Conservation (phyloP, 2,329 filamentous ascomycete species). For the Trichocomaceae sp. region DNA sequence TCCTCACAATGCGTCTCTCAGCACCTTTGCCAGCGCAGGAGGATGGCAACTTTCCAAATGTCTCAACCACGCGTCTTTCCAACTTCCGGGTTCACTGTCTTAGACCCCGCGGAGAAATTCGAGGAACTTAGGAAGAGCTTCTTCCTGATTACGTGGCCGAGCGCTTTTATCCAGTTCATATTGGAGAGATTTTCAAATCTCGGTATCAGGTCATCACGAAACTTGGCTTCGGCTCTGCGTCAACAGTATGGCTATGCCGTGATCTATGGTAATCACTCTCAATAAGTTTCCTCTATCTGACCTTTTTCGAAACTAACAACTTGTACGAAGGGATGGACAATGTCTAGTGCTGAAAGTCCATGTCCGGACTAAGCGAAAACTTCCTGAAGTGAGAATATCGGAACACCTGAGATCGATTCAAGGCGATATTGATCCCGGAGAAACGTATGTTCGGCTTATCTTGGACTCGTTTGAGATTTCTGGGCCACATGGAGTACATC, state of each 20-base stretch:
- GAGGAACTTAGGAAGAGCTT: conserved; percentile 6
- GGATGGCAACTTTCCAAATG: conserved; percentile 11
- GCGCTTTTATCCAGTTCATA: conserved; percentile 21
- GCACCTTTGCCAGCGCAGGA: not conserved
- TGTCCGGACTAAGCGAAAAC: conserved; percentile 19
- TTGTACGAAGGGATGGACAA: not conserved
- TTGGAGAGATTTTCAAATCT: conserved; percentile 25
- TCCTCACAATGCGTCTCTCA: too few relatives aligned
- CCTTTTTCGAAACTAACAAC: conserved; percentile 11
- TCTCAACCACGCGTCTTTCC: conserved; percentile 15
- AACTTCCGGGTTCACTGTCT: conserved; percentile 13
- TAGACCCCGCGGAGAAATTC: not conserved
- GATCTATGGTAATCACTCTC: conserved; percentile 15
- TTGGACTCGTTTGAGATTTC: not conserved
- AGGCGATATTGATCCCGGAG: too few relatives aligned
- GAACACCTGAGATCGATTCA: not conserved
- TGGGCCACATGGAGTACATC: conserved; percentile 17
- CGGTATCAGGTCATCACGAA: conserved; percentile 31
- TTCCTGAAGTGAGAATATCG: conserved; percentile 21
- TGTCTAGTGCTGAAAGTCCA: conserved; percentile 37
- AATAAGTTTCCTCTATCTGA: conserved; percentile 19
- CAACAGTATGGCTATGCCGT: conserved; percentile 27
- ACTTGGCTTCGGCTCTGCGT: conserved; percentile 30
- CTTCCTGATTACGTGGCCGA: not conserved
- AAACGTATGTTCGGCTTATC: not conserved